These are phyloP conservation scores for Urostyla sp. DNA, from an alignment of 73 alveolate genomes.

Conservation along the genomic window DNA sequence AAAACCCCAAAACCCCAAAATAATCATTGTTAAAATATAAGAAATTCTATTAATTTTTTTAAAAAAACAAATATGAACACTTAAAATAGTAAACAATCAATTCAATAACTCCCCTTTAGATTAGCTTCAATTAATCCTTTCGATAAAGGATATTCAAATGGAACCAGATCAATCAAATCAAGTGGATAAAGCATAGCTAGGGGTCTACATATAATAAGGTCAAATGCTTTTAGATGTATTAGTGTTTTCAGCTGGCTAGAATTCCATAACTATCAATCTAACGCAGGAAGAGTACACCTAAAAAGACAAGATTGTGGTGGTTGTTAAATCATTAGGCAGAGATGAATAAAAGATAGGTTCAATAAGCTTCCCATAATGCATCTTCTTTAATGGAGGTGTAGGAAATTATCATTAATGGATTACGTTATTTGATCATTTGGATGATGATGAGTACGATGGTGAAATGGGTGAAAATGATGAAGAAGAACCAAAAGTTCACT, in stretches of 20 bases:
- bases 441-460: constrained; percentile 77
- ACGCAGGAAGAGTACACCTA: constrained; percentile 23
- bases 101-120: neutral
- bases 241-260: constrained; percentile 37
- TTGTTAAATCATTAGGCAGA: constrained; percentile 34
- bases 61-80: neutral
- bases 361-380: constrained; percentile 55
- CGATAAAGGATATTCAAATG: constrained; percentile 21
- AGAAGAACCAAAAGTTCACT: constrained; percentile 61
- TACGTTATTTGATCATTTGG: constrained; percentile 70
- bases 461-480: constrained; percentile 65
- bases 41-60: too few relatives aligned
- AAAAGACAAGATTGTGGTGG: neutral
- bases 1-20: constrained; percentile 59
- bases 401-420: constrained; percentile 56
- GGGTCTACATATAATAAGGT: constrained; percentile 58
- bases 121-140: constrained; percentile 20
- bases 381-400: constrained; percentile 29
- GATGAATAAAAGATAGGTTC: constrained; percentile 54
- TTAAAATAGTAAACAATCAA: neutral
- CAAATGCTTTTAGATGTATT: constrained; percentile 66
- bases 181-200: constrained; percentile 60
- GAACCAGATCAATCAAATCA: neutral
- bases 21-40: neutral
- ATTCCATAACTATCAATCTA: constrained; percentile 48